Base-by-base conservation (phyloP, 176 grass and related monocot species). In the Juncus inflexus region DNA sequence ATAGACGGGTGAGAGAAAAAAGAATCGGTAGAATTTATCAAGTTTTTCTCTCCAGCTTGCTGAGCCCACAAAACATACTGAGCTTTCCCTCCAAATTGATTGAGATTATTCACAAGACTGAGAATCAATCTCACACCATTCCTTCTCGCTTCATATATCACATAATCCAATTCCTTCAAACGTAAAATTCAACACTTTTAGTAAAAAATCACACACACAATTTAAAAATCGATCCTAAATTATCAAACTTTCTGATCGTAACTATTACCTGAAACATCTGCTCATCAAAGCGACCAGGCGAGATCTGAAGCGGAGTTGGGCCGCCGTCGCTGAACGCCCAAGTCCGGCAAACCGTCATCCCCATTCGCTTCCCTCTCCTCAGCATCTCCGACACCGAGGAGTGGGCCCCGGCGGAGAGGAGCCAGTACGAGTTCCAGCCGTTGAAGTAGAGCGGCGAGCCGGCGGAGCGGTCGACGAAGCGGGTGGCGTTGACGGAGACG, bases 391-490 rank as follows among this genome's bases (percentile, higher is more conserved):
- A 66, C 15, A 75, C 79, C 37, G 65, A 61, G 5, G 74, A 40
- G 9, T 73, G 57, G 2, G 77, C 83, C 15, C 55, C 53, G 36
- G 82, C 56, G 12, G 81, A 85, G 36, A 91, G 74, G 35, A 96
- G 58, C 91, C 91, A 96, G 82, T 96, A 91, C 40, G 91, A 96
- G 84, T 96, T 96, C 91, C 91, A 96, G 15, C 84, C 91, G 66
- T 96, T 96, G 65, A 91, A 7, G 54, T 96, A 96, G 19, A 96
- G 52, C 12, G 87, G 84, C n/a, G 57, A 54, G 8, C 84, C 77
- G 50, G 76, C 81, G 9, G 2, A 15, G 50, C 72, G 55, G 82
- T 96, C 84, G 11, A 86, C 70, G 77, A 96, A 96, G 37, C 62
- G 70, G 52, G 91, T 88, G 35, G 78, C 81, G 50, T 67, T 73